Evolutionary conservation across 768 basidiomycete genomes (phyloP).

Genomic region (Termitomyces sp.): DNA sequence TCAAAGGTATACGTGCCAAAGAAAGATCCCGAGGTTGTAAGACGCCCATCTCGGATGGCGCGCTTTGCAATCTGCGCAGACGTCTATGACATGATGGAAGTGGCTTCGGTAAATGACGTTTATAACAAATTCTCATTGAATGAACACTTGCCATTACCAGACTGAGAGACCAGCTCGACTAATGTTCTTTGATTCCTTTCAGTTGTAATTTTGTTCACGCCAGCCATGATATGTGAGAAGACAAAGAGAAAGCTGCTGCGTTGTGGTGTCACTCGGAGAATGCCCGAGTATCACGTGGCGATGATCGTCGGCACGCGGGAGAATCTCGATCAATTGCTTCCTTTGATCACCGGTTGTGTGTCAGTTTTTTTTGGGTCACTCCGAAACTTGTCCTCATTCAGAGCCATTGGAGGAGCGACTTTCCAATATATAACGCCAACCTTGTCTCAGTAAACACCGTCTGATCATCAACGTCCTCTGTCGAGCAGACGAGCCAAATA

Average conservation of each 20-base stretch:
- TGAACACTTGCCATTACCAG: slow-evolving; percentile 73
- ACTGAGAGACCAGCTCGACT: slow-evolving; percentile 62
- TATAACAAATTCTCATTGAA: background rate
- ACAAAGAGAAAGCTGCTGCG: background rate
- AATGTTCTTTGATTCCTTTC: slow-evolving; percentile 67
- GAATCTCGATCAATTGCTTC: background rate
- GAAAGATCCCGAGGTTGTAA: slow-evolving; percentile 83
- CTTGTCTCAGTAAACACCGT: too few relatives aligned
- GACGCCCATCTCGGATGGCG: slow-evolving; percentile 87
- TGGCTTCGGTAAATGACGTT: slow-evolving; percentile 14
- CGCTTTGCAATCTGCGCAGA: slow-evolving; percentile 91
- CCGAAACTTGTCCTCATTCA: too few relatives aligned
- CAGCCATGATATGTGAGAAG: slow-evolving; percentile 23
- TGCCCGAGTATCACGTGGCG: background rate
- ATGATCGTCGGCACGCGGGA: background rate
- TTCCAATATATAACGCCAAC: background rate
- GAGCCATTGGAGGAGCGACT: background rate
- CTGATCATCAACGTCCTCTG: background rate
- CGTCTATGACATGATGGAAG: slow-evolving; percentile 42
- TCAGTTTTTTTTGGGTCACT: too few relatives aligned
- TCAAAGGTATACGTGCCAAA: slow-evolving; percentile 53
- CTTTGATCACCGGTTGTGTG: too few relatives aligned
- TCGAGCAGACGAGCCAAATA: background rate
- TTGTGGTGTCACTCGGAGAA: background rate
- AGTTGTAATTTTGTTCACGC: slow-evolving; percentile 52